A percentile compares a stretch with the other conserved stretches of the same genome.
These are phyloP conservation scores for Bryum argenteum DNA, from an alignment of 225 moss, liverwort and hornwort species.

Conservation along the genomic window DNA sequence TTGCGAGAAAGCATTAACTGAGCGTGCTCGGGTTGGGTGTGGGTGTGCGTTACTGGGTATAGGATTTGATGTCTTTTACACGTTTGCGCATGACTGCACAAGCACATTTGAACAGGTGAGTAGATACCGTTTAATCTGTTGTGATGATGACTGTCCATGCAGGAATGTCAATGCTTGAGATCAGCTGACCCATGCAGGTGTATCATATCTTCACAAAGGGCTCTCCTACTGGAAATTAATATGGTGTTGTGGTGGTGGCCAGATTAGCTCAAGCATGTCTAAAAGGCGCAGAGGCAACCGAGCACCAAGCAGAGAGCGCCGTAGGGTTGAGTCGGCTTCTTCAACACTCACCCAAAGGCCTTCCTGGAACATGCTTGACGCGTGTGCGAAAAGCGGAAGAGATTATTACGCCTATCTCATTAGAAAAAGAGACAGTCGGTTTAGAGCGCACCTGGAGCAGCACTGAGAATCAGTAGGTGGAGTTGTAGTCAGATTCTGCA, in stretches of 20 bases:
- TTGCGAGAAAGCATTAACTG: conserved; percentile 40
- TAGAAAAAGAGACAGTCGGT: conserved; percentile 24
- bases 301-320: conserved; percentile 41
- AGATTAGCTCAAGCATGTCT: conserved; percentile 67
- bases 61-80: conserved; percentile 65
- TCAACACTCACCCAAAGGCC: conserved; percentile 59
- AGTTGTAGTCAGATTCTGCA: conserved; percentile 9
- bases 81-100: conserved; percentile 65
- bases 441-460: conserved; percentile 8
- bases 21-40: conserved; percentile 38
- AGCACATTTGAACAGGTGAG: conserved; percentile 84
- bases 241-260: conserved; percentile 31
- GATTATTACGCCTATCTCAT: conserved; percentile 36
- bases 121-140: conserved; percentile 33
- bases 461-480: conserved; percentile 9
- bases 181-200: conserved; percentile 5
- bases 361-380: conserved; percentile 44
- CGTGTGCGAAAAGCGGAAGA: conserved; percentile 51
- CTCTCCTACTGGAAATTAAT: neutral
- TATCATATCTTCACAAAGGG: conserved; percentile 10
- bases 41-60: conserved; percentile 46
- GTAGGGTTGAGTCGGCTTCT: conserved; percentile 77
- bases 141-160: too few relatives aligned
- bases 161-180: neutral
- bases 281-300: conserved; percentile 51